These are phyloP conservation scores for Rhodotorula kratochvilovae DNA, from an alignment of 768 basidiomycete species.

Conservation along the genomic window DNA sequence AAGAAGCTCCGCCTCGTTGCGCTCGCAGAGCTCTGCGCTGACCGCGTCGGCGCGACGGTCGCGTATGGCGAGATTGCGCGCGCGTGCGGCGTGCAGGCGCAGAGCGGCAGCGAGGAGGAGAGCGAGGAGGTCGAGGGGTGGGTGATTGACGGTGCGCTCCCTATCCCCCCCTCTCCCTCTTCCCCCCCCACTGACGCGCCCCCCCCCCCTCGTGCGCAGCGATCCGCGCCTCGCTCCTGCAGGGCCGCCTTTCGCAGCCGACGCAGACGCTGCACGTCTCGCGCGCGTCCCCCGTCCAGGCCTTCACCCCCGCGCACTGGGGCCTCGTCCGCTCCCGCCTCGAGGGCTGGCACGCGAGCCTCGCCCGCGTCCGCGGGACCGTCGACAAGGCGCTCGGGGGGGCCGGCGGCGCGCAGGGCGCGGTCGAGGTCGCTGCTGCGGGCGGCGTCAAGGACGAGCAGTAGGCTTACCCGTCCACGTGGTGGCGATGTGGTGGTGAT, in stretches of 20 bases:
- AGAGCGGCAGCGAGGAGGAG: slow-evolving; percentile 50
- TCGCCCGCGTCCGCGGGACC: slow-evolving; percentile 1
- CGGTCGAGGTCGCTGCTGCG: neutral
- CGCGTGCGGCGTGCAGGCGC: slow-evolving; percentile 48
- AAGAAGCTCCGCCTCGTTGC: slow-evolving; percentile 74
- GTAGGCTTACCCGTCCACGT: too few species aligned
- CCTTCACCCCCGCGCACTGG: slow-evolving; percentile 71
- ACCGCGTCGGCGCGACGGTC: slow-evolving; percentile 68
- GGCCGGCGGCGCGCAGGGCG: neutral
- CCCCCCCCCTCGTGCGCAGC: slow-evolving; percentile 53
- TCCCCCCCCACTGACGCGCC: too few species aligned
- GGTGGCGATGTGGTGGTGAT: too few species aligned
- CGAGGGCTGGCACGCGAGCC: slow-evolving; percentile 56
- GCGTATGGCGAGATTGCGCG: slow-evolving; percentile 66
- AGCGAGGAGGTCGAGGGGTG: slow-evolving; percentile 70
- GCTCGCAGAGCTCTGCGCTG: slow-evolving; percentile 70
- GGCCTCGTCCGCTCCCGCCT: slow-evolving; percentile 67
- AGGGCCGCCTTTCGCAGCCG: slow-evolving; percentile 78
- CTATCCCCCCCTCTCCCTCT: neutral
- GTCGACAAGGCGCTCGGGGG: neutral
- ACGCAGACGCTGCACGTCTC: slow-evolving; percentile 67
- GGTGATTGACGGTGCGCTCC: slow-evolving; percentile 72
- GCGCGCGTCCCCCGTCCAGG: slow-evolving; percentile 57
- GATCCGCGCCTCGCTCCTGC: slow-evolving; percentile 71
- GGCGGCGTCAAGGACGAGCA: neutral